phyloP scores from a whole-genome alignment of 2,329 filamentous ascomycete species.

The Diplodia scrobiculata region DNA sequence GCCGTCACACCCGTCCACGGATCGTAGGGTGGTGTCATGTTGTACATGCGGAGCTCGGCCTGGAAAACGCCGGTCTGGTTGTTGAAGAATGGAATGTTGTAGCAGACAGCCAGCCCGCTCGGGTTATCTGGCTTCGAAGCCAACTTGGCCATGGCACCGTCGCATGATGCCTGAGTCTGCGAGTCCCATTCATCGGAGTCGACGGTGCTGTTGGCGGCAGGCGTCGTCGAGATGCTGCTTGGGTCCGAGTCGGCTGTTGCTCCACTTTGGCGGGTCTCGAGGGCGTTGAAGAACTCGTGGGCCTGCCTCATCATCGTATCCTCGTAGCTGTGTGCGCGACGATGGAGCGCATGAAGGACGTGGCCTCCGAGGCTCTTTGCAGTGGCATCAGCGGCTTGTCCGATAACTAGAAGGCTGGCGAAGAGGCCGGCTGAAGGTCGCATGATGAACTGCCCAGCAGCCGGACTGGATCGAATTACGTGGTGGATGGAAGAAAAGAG shows the following conservation, averaged over 20 bases:
- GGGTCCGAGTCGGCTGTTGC: conserved; percentile 33
- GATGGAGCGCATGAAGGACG: conserved; percentile 36
- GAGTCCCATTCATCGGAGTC: conserved; percentile 41
- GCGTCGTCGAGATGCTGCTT: conserved; percentile 17
- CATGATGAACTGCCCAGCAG: conserved; percentile 35
- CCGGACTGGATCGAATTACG: conserved; percentile 6
- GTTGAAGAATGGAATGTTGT: conserved; percentile 75
- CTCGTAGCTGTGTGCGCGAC: conserved; percentile 36
- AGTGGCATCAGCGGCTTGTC: conserved; percentile 30
- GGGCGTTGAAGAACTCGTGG: conserved; percentile 35
- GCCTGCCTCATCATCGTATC: conserved; percentile 31
- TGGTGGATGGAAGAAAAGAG: conserved; percentile 37
- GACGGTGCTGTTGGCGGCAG: conserved; percentile 18
- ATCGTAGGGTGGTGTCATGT: conserved; percentile 61
- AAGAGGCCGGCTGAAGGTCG: conserved; percentile 39
- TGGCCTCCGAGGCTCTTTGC: conserved; percentile 6
- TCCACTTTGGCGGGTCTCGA: conserved; percentile 41
- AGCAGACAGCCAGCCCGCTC: conserved; percentile 77
- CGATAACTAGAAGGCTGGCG: conserved; percentile 40
- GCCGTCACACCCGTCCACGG: conserved; percentile 50
- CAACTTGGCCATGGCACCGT: conserved; percentile 57
- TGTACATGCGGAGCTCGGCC: conserved; percentile 75
- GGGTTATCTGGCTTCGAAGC: conserved; percentile 65
- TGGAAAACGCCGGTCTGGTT: conserved; percentile 69
- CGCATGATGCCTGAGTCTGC: conserved; percentile 59